Percentiles rank a stretch among this genome's conserved stretches.
These are phyloP conservation scores for Rhododendron simsii DNA, from an alignment of 148 eudicot genomes.

Conservation along the genomic window DNA sequence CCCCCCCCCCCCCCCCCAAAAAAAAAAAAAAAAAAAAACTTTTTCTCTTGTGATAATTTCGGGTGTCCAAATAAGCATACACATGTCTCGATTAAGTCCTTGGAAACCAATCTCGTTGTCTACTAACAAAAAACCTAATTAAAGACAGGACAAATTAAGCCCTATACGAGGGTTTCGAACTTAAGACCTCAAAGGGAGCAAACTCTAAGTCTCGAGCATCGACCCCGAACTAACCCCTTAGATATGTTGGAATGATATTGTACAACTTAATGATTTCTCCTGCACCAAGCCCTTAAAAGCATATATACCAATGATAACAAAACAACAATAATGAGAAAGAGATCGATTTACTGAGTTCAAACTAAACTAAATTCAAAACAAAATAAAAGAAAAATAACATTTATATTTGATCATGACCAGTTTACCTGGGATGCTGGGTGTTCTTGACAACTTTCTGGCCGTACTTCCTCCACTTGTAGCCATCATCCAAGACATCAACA, in stretches of 20 bases:
- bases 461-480: constrained; percentile 79
- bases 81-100: too few species aligned
- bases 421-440: constrained; percentile 76
- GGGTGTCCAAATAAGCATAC: not conserved
- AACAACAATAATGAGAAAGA: not conserved
- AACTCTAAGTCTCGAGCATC: not conserved
- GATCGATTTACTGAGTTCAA: not conserved
- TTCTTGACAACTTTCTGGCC: constrained; percentile 86
- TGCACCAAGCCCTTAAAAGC: not conserved
- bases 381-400: not conserved
- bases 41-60: too few species aligned
- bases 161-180: not conserved
- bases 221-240: too few species aligned
- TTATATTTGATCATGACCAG: not conserved
- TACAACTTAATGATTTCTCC: not conserved
- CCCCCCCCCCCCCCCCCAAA: too few species aligned
- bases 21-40: too few species aligned
- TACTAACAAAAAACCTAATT: not conserved
- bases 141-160: too few species aligned
- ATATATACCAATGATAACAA: not conserved
- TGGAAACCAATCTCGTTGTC: not conserved
- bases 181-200: too few species aligned
- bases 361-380: not conserved
- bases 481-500: constrained; percentile 77
- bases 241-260: not conserved